Percentiles rank a stretch among this genome's conserved stretches.
phyloP scores from a whole-genome alignment of 139 green algal genomes.

The Deuterostichococcus epilithicus region DNA sequence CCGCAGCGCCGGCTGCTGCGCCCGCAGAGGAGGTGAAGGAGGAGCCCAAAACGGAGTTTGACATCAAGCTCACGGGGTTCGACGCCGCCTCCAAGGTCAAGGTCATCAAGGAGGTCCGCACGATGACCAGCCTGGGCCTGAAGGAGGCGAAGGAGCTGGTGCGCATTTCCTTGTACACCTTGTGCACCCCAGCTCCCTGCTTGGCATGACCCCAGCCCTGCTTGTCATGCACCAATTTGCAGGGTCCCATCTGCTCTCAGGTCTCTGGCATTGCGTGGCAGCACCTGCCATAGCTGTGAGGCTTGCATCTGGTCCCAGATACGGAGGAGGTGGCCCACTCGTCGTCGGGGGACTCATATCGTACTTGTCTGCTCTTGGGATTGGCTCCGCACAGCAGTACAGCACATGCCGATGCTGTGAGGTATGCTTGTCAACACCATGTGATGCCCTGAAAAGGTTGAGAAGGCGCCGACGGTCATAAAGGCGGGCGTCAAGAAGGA shows the following conservation, averaged over 20 bases:
- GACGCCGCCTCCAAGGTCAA: conserved; percentile 93
- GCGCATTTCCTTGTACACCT: not conserved
- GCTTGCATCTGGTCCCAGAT: too few species aligned
- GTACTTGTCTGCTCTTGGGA: too few species aligned
- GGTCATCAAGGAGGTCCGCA: conserved; percentile 98
- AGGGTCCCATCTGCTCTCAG: too few species aligned
- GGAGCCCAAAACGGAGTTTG: conserved; percentile 93
- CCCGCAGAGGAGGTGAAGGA: conserved; percentile 35
- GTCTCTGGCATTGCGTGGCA: too few species aligned
- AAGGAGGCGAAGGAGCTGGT: conserved; percentile 99
- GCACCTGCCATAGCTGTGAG: too few species aligned
- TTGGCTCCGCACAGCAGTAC: too few species aligned
- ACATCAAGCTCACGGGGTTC: conserved; percentile 93
- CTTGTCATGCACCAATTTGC: too few species aligned
- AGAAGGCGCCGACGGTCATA: conserved; percentile 84
- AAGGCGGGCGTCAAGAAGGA: conserved; percentile 90
- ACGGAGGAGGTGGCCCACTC: too few species aligned
- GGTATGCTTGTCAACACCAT: too few species aligned
- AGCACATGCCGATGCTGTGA: too few species aligned
- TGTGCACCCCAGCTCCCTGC: not conserved
- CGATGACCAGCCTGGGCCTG: conserved; percentile 86
- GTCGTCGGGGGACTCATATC: too few species aligned
- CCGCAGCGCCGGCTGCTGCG: conserved; percentile 7
- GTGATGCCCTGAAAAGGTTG: conserved; percentile 80
- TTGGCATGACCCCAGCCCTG: too few species aligned